These are phyloP conservation scores for Peniophora sp. DNA, from an alignment of 1,284 basidiomycete genomes.

Conservation along the genomic window DNA sequence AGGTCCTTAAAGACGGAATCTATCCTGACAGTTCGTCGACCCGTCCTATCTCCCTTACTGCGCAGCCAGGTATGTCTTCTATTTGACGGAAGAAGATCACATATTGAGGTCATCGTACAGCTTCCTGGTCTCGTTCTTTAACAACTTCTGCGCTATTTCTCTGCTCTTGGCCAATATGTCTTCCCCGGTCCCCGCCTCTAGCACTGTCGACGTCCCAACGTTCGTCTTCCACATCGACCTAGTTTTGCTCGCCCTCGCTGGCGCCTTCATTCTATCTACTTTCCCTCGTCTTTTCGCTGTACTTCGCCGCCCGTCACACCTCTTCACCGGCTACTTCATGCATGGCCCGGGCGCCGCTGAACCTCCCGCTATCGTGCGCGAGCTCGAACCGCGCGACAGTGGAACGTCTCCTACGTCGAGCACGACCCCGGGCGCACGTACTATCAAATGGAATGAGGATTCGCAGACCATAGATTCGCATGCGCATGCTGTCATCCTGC, in stretches of 20 bases:
- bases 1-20: too few relatives aligned
- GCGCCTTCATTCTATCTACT: conserved; percentile 21
- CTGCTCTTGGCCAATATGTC: too few relatives aligned
- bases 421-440: background rate
- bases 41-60: too few relatives aligned
- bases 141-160: too few relatives aligned
- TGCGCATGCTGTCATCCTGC: conserved; percentile 2
- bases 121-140: too few relatives aligned
- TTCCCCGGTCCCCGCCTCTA: too few relatives aligned
- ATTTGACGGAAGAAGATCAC: too few relatives aligned
- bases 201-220: conserved; percentile 13
- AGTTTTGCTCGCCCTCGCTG: conserved; percentile 19
- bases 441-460: conserved; percentile 1
- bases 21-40: too few relatives aligned
- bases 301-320: conserved; percentile 22
- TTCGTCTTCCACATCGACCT: conserved; percentile 24
- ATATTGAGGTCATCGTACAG: too few relatives aligned
- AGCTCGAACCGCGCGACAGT: conserved; percentile 1
- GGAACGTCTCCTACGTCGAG: background rate
- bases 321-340: conserved; percentile 23
- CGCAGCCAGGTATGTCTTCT: too few relatives aligned
- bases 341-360: conserved; percentile 10
- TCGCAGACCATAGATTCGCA: conserved; percentile 2
- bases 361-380: background rate
- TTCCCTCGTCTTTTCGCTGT: conserved; percentile 24